Conservation (phyloP, 306 rosid species). For the Citrullus amarus region DNA sequence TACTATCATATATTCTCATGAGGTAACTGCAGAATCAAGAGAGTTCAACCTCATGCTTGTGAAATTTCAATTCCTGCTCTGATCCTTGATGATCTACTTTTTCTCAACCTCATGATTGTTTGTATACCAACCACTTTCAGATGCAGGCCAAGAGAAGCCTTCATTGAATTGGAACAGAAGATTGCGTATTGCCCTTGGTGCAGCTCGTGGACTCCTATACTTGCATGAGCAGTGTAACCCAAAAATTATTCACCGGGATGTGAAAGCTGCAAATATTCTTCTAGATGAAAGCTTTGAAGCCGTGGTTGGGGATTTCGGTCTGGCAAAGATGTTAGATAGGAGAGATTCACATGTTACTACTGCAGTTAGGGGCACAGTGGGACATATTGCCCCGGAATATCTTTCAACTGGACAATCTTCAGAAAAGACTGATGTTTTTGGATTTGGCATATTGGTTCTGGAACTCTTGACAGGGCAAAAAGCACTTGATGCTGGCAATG, state of each 20-base stretch:
- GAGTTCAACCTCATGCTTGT: neutral
- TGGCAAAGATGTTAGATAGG: slow-evolving; percentile 86
- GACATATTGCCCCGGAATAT: slow-evolving; percentile 91
- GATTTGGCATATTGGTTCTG: slow-evolving; percentile 84
- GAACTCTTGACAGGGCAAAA: slow-evolving; percentile 90
- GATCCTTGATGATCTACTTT: neutral
- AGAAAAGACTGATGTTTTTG: slow-evolving; percentile 89
- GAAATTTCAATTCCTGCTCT: neutral
- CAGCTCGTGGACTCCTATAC: slow-evolving; percentile 88
- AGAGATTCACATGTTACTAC: slow-evolving; percentile 97
- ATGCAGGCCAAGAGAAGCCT: slow-evolving; percentile 52
- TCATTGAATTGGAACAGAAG: slow-evolving; percentile 89
- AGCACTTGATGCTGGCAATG: slow-evolving; percentile 80
- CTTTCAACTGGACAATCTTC: slow-evolving; percentile 96
- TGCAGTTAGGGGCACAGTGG: slow-evolving; percentile 91
- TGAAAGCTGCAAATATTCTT: slow-evolving; percentile 94
- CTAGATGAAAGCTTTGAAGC: slow-evolving; percentile 90
- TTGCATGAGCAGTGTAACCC: slow-evolving; percentile 93
- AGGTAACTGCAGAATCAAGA: neutral
- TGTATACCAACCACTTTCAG: slow-evolving; percentile 22
- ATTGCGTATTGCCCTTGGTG: slow-evolving; percentile 55
- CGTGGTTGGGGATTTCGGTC: slow-evolving; percentile 96
- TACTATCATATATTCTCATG: neutral
- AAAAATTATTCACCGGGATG: slow-evolving; percentile 90
- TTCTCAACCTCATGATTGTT: neutral